Evolutionary conservation across 148 eudicot genomes (phyloP).

Genomic region (Polygonum aviculare): DNA sequence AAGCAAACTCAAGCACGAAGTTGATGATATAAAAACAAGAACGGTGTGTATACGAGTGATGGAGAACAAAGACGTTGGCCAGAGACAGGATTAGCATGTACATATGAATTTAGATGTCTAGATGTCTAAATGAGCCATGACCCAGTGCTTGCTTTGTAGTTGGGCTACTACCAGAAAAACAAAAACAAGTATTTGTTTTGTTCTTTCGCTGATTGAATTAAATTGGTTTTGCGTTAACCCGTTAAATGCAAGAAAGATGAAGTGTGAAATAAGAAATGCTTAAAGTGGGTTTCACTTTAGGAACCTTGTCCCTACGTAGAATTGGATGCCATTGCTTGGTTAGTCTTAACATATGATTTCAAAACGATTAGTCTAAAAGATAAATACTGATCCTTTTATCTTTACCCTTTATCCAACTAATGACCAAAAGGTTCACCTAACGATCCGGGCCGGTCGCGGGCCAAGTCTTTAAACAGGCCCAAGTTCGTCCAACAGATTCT

Average conservation of each 20-base stretch:
- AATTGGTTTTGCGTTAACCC: neutral
- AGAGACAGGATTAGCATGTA: neutral
- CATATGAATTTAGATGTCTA: neutral
- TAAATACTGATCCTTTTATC: neutral
- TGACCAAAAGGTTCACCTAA: too few relatives aligned
- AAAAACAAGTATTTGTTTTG: neutral
- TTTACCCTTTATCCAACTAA: neutral
- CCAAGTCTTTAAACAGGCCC: too few relatives aligned
- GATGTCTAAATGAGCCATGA: neutral
- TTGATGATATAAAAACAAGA: neutral
- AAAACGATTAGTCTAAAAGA: neutral
- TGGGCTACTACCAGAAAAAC: neutral
- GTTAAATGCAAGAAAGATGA: neutral
- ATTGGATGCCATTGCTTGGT: neutral
- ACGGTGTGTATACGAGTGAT: neutral
- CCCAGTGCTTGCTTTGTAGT: neutral
- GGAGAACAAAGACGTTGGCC: neutral
- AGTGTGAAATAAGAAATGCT: neutral
- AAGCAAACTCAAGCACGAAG: neutral
- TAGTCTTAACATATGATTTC: neutral
- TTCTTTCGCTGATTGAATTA: neutral
- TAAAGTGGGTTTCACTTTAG: conserved; percentile 5
- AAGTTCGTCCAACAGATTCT: too few relatives aligned
- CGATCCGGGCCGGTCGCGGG: too few relatives aligned
- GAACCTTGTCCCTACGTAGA: neutral